phyloP scores from a whole-genome alignment of 2,329 filamentous ascomycete genomes.

The Aspergillus aculeatus region DNA sequence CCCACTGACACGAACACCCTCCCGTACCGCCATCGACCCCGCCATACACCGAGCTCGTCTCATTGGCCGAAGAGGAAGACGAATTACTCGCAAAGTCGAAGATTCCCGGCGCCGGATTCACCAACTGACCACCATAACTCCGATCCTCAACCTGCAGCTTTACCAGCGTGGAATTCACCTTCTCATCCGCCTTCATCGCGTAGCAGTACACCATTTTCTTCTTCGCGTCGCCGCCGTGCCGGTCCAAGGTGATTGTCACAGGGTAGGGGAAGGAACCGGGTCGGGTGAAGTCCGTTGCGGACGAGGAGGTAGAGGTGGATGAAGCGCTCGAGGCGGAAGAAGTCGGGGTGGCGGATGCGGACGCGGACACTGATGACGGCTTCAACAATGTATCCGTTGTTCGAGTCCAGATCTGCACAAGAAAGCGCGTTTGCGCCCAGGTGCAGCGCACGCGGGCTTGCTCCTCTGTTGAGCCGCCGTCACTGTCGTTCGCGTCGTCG shows the following conservation, averaged over 20 bases:
- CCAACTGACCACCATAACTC: conserved; percentile 49
- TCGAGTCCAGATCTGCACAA: conserved; percentile 64
- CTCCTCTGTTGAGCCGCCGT: conserved; percentile 51
- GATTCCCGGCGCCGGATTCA: conserved; percentile 52
- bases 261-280: conserved; percentile 63
- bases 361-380: conserved; percentile 5
- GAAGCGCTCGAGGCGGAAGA: conserved; percentile 19
- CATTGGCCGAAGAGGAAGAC: not conserved
- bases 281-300: conserved; percentile 48
- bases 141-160: conserved; percentile 55
- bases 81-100: conserved; percentile 29
- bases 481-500: conserved; percentile 29
- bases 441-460: conserved; percentile 54
- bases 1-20: conserved; percentile 61
- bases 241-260: conserved; percentile 59
- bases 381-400: conserved; percentile 34
- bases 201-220: conserved; percentile 63
- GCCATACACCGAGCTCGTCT: conserved; percentile 31
- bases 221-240: conserved; percentile 56
- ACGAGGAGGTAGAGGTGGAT: conserved; percentile 23
- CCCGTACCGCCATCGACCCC: conserved; percentile 61
- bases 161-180: conserved; percentile 46
- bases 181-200: conserved; percentile 49
- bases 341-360: conserved; percentile 12
- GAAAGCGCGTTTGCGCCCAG: conserved; percentile 61